phyloP scores from a whole-genome alignment of 495 filamentous ascomycete genomes.

The Astrothelium subdiscretum region DNA sequence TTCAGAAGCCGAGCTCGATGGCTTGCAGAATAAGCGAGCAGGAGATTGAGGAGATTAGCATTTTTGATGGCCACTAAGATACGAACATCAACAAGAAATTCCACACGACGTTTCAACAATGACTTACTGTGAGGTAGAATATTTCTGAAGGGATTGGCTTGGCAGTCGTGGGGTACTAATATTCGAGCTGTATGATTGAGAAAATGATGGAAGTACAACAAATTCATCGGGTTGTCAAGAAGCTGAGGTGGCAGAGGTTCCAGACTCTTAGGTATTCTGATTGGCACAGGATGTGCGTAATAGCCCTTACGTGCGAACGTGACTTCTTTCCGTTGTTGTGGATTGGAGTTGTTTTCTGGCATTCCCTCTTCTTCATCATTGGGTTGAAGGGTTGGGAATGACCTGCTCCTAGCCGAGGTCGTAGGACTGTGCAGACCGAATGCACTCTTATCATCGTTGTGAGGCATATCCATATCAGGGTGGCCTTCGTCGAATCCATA shows the following conservation, averaged over 20 bases:
- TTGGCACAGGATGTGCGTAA: slow-evolving; percentile 55
- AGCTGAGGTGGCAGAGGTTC: slow-evolving; percentile 47
- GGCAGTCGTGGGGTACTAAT: slow-evolving; percentile 64
- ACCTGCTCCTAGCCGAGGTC: slow-evolving; percentile 13
- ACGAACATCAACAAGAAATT: slow-evolving; percentile 7
- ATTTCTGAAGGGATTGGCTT: slow-evolving; percentile 60
- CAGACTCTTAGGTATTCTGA: slow-evolving; percentile 54
- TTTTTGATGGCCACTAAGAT: slow-evolving; percentile 53
- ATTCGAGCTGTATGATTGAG: slow-evolving; percentile 66
- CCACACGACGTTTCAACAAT: not conserved
- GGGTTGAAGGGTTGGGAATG: slow-evolving; percentile 23
- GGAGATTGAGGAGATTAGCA: slow-evolving; percentile 58
- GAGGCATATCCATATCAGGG: slow-evolving; percentile 54
- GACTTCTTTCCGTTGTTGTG: slow-evolving; percentile 28
- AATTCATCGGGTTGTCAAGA: slow-evolving; percentile 64
- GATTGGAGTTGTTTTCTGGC: slow-evolving; percentile 10
- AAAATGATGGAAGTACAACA: slow-evolving; percentile 70
- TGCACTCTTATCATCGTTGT: slow-evolving; percentile 52
- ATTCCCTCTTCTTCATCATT: slow-evolving; percentile 22
- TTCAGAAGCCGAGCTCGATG: slow-evolving; percentile 68
- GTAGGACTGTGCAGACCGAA: slow-evolving; percentile 39
- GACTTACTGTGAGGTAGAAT: slow-evolving; percentile 57
- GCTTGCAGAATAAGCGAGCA: slow-evolving; percentile 72
- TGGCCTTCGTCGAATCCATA: slow-evolving; percentile 61
- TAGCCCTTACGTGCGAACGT: slow-evolving; percentile 49